Evolutionary conservation across 2,329 filamentous ascomycete genomes (phyloP), one percentile per base, ranked within the genome.

Genomic region (Fonsecaea erecta): DNA sequence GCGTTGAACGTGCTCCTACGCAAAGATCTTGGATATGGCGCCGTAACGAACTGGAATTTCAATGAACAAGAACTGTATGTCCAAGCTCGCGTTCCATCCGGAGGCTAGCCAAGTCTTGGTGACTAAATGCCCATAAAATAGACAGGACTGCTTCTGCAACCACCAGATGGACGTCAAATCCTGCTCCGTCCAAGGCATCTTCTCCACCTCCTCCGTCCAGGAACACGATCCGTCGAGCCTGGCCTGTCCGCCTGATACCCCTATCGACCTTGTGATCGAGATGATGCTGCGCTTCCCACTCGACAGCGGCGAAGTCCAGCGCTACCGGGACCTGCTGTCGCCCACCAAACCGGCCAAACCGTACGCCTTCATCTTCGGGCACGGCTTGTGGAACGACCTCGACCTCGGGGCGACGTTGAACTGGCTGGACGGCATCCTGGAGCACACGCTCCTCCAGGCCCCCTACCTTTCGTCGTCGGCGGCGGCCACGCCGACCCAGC

Each of bases 401-500:
- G 77, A 82, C 30, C 65, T 81, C 12, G 75, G 77, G 58, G 75
- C 76, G 32, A 77, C 79, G 0, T 63, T 78, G 4, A 73, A 76
- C 46, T 83, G 81, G 71, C 87, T 99, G 54, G 92, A 97, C 80
- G 88, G 88, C 74, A 90, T 91, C 61, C 84, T 92, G 60, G 90
- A 91, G 32, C 97, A 97, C 87, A 96, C 93, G 85, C 93, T 98
- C 82, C 96, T 94, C 81, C 54, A 51, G 21, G 68, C 70, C 1
- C 68, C 70, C 2, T 72, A 72, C 46, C 63, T 71, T 9, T 9
- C 9, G 30, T 32, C 30, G 4, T 32, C 30, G 4, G 30, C 30
- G 4, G 30, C 30, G 3, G 3, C 34, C 5, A 14, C 52, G 9
- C 24, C 9, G 18, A 28, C 46, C 21, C 53, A 51, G 12, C 26